These are phyloP conservation scores for Marasmius oreades DNA, from an alignment of 1,284 basidiomycete genomes.

Conservation along the genomic window DNA sequence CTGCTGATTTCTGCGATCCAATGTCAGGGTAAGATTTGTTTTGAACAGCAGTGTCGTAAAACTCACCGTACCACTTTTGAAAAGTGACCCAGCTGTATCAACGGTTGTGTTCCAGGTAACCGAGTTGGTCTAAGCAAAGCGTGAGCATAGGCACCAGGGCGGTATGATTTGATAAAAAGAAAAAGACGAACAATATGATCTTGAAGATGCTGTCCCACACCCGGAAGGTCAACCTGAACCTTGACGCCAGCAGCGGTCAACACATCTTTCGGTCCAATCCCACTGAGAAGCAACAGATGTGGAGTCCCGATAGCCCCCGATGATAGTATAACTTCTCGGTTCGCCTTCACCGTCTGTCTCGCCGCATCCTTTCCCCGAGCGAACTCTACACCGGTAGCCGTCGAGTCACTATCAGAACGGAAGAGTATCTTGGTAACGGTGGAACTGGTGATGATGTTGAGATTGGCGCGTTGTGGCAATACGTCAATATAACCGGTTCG, in stretches of 20 bases:
- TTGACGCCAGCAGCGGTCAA: slow-evolving; percentile 49
- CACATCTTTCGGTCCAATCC: slow-evolving; percentile 63
- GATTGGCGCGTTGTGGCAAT: slow-evolving; percentile 53
- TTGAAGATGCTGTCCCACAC: slow-evolving; percentile 75
- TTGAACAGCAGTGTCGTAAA: not conserved
- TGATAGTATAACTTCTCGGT: slow-evolving; percentile 57
- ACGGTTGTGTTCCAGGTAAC: slow-evolving; percentile 44
- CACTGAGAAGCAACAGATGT: slow-evolving; percentile 67
- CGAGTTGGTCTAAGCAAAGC: slow-evolving; percentile 36
- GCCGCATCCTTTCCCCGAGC: slow-evolving; percentile 21
- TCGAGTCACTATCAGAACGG: slow-evolving; percentile 38
- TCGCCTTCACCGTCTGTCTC: slow-evolving; percentile 35
- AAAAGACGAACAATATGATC: slow-evolving; percentile 54
- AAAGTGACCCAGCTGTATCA: slow-evolving; percentile 43
- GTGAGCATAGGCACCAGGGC: slow-evolving; percentile 11
- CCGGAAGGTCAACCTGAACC: slow-evolving; percentile 51
- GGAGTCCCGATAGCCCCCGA: slow-evolving; percentile 65
- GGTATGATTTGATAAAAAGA: slow-evolving; percentile 1
- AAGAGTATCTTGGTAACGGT: slow-evolving; percentile 63
- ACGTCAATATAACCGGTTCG: slow-evolving; percentile 70
- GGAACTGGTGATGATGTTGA: slow-evolving; percentile 54
- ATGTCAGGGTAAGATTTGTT: not conserved
- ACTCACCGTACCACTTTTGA: slow-evolving; percentile 29
- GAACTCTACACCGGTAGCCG: slow-evolving; percentile 59
- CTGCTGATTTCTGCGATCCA: slow-evolving; percentile 25